phyloP scores from a whole-genome alignment of 108 stramenopile genomes.

The Nitzschia sp. region DNA sequence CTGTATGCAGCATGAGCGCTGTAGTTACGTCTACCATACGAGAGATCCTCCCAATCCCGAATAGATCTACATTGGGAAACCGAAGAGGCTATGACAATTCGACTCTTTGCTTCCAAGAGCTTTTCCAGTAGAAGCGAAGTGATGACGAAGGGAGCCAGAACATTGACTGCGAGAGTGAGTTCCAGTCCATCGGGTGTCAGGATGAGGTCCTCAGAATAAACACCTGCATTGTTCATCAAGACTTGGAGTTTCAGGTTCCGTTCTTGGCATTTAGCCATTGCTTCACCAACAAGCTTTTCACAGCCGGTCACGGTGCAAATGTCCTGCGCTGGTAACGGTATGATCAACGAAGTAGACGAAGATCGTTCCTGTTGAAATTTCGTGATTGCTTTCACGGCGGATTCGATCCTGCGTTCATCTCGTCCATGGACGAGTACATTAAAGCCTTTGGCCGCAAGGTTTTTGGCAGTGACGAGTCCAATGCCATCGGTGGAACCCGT shows the following conservation, averaged over 20 bases:
- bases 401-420: slow-evolving; percentile 16
- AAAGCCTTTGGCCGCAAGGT: slow-evolving; percentile 35
- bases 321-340: slow-evolving; percentile 44
- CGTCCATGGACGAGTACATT: slow-evolving; percentile 55
- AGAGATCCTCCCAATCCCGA: slow-evolving; percentile 47
- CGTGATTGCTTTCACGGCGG: slow-evolving; percentile 8
- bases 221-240: slow-evolving; percentile 90
- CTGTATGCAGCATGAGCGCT: slow-evolving; percentile 82
- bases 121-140: slow-evolving; percentile 61
- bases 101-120: neutral
- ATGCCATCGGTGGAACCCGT: slow-evolving; percentile 71
- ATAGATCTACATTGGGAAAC: slow-evolving; percentile 39
- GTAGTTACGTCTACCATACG: slow-evolving; percentile 47
- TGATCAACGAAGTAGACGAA: neutral
- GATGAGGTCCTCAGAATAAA: slow-evolving; percentile 49
- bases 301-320: slow-evolving; percentile 42
- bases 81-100: slow-evolving; percentile 35
- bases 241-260: slow-evolving; percentile 41
- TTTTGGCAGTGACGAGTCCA: slow-evolving; percentile 48
- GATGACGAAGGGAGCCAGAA: slow-evolving; percentile 85
- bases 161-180: slow-evolving; percentile 81
- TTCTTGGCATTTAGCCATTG: slow-evolving; percentile 25
- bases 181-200: slow-evolving; percentile 59
- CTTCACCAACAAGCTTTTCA: slow-evolving; percentile 39
- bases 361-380: slow-evolving; percentile 3